These are phyloP conservation scores for Xerocomus nothofagi DNA, from an alignment of 1,284 basidiomycete genomes.

Conservation along the genomic window DNA sequence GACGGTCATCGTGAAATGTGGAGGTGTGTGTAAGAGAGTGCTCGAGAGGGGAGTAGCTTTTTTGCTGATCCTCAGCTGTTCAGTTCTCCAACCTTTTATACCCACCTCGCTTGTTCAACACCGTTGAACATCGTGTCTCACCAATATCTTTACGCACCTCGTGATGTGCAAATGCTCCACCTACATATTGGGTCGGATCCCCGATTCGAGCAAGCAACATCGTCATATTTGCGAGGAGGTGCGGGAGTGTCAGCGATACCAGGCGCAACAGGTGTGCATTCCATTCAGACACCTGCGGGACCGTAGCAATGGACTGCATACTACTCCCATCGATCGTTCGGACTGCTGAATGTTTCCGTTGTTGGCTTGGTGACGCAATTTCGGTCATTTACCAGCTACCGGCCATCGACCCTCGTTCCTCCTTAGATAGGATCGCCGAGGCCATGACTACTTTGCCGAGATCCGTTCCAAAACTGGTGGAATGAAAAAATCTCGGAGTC, in stretches of 20 bases:
- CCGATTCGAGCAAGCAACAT: conserved; percentile 24
- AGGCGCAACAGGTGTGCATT: conserved; percentile 34
- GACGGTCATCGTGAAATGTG: conserved; percentile 22
- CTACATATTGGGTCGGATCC: conserved; percentile 21
- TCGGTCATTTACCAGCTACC: conserved; percentile 22
- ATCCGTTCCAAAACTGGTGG: conserved; percentile 14
- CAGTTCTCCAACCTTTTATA: conserved; percentile 26
- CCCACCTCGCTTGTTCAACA: conserved; percentile 24
- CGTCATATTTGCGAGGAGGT: conserved; percentile 15
- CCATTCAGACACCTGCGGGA: conserved; percentile 31
- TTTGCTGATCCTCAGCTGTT: conserved; percentile 16
- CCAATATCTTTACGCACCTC: conserved; percentile 14
- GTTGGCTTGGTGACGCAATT: conserved; percentile 26
- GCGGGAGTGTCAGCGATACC: conserved; percentile 22
- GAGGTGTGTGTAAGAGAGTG: conserved; percentile 17
- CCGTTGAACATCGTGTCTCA: conserved; percentile 22
- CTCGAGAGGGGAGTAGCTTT: conserved; percentile 15
- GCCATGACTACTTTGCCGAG: conserved; percentile 14
- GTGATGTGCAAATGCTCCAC: conserved; percentile 22
- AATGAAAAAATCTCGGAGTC: not conserved
- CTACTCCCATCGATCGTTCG: conserved; percentile 22
- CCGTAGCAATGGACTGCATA: conserved; percentile 24
- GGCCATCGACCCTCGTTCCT: conserved; percentile 11
- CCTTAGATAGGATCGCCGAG: conserved; percentile 21
- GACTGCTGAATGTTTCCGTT: conserved; percentile 12